Conservation (phyloP, 805 yeast genomes). For the Schwanniomyces vanrijiae region DNA sequence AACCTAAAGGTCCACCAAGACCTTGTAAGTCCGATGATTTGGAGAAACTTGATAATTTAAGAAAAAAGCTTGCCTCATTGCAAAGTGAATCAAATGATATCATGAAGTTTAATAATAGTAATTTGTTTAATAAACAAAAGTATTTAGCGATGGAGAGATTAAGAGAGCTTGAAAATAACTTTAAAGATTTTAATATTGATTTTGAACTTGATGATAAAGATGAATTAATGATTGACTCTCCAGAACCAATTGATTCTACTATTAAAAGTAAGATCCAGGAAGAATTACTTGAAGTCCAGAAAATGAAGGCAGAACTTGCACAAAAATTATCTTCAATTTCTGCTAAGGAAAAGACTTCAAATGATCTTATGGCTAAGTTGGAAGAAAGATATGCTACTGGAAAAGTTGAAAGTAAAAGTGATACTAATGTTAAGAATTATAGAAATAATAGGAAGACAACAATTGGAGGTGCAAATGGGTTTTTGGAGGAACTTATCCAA, state of each 20-base stretch:
- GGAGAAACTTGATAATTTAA: slow-evolving; percentile 52
- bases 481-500: slow-evolving; percentile 52
- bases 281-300: slow-evolving; percentile 44
- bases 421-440: slow-evolving; percentile 20
- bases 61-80: slow-evolving; percentile 57
- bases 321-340: slow-evolving; percentile 25
- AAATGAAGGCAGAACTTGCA: slow-evolving; percentile 38
- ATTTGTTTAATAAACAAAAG: slow-evolving; percentile 60
- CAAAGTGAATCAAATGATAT: slow-evolving; percentile 78
- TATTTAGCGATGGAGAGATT: slow-evolving; percentile 70
- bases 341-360: slow-evolving; percentile 9
- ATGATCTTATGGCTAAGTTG: slow-evolving; percentile 27
- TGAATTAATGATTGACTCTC: slow-evolving; percentile 10
- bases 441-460: slow-evolving; percentile 31
- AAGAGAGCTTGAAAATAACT: slow-evolving; percentile 63
- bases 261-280: slow-evolving; percentile 38
- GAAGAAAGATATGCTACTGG: slow-evolving; percentile 50
- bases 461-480: slow-evolving; percentile 42
- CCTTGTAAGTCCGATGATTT: slow-evolving; percentile 51
- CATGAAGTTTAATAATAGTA: slow-evolving; percentile 64
- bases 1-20: slow-evolving; percentile 33
- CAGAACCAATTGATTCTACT: slow-evolving; percentile 30
- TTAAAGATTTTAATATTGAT: slow-evolving; percentile 63
- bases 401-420: slow-evolving; percentile 26
- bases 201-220: slow-evolving; percentile 30